Base-by-base conservation (phyloP, 1,139 yeast species). In the Maudiozyma humilis region DNA sequence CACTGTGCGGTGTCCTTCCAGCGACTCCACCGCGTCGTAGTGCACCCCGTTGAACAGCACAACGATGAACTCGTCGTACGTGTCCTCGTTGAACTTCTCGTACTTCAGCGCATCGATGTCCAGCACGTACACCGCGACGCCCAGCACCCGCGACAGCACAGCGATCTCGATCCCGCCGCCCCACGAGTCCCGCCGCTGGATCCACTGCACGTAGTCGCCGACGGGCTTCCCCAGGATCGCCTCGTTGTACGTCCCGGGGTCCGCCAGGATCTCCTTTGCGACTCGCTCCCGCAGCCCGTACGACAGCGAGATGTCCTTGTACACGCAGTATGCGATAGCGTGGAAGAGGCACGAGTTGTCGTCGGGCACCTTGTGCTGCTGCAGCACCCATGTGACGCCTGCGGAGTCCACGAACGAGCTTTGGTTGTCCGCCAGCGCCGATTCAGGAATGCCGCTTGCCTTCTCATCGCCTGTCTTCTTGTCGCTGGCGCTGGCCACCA, bases 131-230 rank as follows among this genome's bases (percentile, higher is more conserved):
- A 84, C 78, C 4, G 76, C 69, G 4, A 82, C 61, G 2, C 68
- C 65, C 42, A 82, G 69, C 55, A 73, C 69, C 29, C 71, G 68
- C 1, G 87, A 73, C 30, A 85, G 62, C 8, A 85, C 80, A 13
- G 80, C 78, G 45, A 84, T 65, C 59, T 84, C 95, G 37, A 85
- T 83, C 3, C 88, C 93, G 6, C 95, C 95, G 16, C 95, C 95
- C 95, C 94, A 84, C 18, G 85, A 73, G 39, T 73, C 78, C 27
- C 72, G 72, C 48, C 72, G 67, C 38, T 59, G 52, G 25, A 84
- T 84, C 93, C 93, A 84, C 8, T 64, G 53, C 40, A 75, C 66
- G 57, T 84, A 85, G 6, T 73, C 72, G 0, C 61, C 65, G 0
- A 75, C 66, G 47, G 71, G 68, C 47, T 71, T 68, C 17, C 79